These are phyloP conservation scores for Chaetomidium leptoderma DNA, from an alignment of 495 filamentous ascomycete species.

Conservation along the genomic window DNA sequence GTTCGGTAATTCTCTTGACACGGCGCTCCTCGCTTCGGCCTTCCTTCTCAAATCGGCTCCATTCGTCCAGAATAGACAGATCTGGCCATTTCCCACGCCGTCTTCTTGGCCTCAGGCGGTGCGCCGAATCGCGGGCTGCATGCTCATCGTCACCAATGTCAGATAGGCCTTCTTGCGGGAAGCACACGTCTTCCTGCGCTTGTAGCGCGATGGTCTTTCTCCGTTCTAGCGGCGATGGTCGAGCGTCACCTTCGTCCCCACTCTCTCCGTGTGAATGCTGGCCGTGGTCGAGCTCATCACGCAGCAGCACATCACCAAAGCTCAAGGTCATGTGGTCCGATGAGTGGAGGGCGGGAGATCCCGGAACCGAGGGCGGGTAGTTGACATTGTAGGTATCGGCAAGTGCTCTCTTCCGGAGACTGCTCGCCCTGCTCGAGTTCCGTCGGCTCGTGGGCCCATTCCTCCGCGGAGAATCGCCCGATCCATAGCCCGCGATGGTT, in stretches of 20 bases:
- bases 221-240: slow-evolving; percentile 39
- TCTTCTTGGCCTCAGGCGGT: slow-evolving; percentile 47
- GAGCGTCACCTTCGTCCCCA: slow-evolving; percentile 34
- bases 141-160: slow-evolving; percentile 75
- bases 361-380: slow-evolving; percentile 91
- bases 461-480: slow-evolving; percentile 29
- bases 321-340: slow-evolving; percentile 51
- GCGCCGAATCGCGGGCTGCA: slow-evolving; percentile 28
- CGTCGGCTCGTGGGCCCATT: slow-evolving; percentile 34
- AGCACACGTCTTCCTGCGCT: slow-evolving; percentile 89
- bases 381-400: slow-evolving; percentile 73
- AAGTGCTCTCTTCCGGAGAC: slow-evolving; percentile 31
- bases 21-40: slow-evolving; percentile 80
- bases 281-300: slow-evolving; percentile 48
- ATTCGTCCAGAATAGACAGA: slow-evolving; percentile 76
- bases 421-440: slow-evolving; percentile 40
- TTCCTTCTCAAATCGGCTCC: slow-evolving; percentile 88
- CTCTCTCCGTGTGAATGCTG: slow-evolving; percentile 31
- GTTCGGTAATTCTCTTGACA: slow-evolving; percentile 88
- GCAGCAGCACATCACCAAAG: slow-evolving; percentile 76
- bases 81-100: slow-evolving; percentile 54
- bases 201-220: slow-evolving; percentile 47
- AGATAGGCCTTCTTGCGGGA: slow-evolving; percentile 72
- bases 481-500: slow-evolving; percentile 36
- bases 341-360: slow-evolving; percentile 59